Evolutionary conservation across 2,329 filamentous ascomycete genomes (phyloP).

Genomic region (Microsporum canis): DNA sequence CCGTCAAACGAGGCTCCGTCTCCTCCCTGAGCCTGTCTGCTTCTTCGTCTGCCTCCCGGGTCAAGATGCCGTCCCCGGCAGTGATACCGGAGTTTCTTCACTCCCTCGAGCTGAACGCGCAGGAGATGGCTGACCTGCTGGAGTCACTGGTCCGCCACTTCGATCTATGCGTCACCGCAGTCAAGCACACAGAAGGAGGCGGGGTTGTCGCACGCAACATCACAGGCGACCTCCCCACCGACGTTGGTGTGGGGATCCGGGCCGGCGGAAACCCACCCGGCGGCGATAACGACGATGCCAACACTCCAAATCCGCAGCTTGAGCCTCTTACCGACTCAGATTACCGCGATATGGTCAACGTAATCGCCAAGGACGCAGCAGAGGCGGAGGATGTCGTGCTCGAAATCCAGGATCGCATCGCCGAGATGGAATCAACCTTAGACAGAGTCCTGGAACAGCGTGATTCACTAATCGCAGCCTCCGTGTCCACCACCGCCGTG

Average conservation of each 20-base stretch:
- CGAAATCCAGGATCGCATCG: conserved; percentile 62
- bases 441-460: conserved; percentile 53
- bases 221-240: conserved; percentile 49
- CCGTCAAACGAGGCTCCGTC: conserved; percentile 20
- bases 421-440: conserved; percentile 64
- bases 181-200: conserved; percentile 78
- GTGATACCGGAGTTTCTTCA: conserved; percentile 46
- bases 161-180: conserved; percentile 81
- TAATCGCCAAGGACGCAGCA: conserved; percentile 50
- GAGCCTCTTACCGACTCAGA: conserved; percentile 66
- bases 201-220: conserved; percentile 56
- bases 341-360: conserved; percentile 67
- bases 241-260: conserved; percentile 31
- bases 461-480: conserved; percentile 44
- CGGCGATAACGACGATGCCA: conserved; percentile 24
- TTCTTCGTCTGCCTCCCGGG: conserved; percentile 24
- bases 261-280: conserved; percentile 22
- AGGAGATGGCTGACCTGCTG: conserved; percentile 70
- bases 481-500: conserved; percentile 49
- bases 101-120: conserved; percentile 60
- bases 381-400: conserved; percentile 52
- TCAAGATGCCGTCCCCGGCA: conserved; percentile 27
- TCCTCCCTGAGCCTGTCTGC: conserved; percentile 21
- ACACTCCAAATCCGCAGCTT: conserved; percentile 38
- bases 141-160: conserved; percentile 77